A percentile compares a stretch with the other conserved stretches of the same genome.
phyloP scores from a whole-genome alignment of 2,329 filamentous ascomycete species.

The Beauveria caledonica region DNA sequence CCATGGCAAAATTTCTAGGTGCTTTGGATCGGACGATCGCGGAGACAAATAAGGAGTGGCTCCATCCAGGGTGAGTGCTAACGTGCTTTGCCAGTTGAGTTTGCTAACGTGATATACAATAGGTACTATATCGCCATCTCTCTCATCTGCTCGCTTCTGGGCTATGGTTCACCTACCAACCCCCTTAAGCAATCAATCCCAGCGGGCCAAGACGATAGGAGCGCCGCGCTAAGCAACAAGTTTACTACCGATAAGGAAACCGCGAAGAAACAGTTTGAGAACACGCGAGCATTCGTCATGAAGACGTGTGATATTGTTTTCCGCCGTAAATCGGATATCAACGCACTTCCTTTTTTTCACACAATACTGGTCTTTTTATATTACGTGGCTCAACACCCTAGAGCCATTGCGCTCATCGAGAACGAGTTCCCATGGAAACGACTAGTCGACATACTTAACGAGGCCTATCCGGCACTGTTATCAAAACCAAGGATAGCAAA shows the following conservation, averaged over 20 bases:
- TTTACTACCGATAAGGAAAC: not conserved
- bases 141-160: conserved; percentile 26
- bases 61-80: conserved; percentile 33
- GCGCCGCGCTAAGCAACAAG: not conserved
- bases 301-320: conserved; percentile 40
- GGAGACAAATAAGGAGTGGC: conserved; percentile 41
- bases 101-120: not conserved
- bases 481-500: conserved; percentile 30
- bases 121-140: conserved; percentile 21
- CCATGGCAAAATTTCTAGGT: conserved; percentile 41
- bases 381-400: conserved; percentile 32
- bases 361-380: conserved; percentile 52
- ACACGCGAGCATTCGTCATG: conserved; percentile 33
- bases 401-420: conserved; percentile 37
- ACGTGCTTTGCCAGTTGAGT: not conserved
- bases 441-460: conserved; percentile 31
- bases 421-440: conserved; percentile 44
- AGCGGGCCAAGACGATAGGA: conserved; percentile 14
- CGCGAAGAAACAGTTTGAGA: conserved; percentile 22
- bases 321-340: conserved; percentile 44
- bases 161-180: conserved; percentile 34
- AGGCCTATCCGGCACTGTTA: conserved; percentile 19
- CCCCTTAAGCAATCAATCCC: conserved; percentile 26
- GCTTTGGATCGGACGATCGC: conserved; percentile 51
- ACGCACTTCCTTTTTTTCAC: conserved; percentile 55